Percentiles rank a stretch among this genome's conserved stretches.
Evolutionary conservation across 1,284 basidiomycete genomes (phyloP).

Genomic region (Fistulina hepatica): DNA sequence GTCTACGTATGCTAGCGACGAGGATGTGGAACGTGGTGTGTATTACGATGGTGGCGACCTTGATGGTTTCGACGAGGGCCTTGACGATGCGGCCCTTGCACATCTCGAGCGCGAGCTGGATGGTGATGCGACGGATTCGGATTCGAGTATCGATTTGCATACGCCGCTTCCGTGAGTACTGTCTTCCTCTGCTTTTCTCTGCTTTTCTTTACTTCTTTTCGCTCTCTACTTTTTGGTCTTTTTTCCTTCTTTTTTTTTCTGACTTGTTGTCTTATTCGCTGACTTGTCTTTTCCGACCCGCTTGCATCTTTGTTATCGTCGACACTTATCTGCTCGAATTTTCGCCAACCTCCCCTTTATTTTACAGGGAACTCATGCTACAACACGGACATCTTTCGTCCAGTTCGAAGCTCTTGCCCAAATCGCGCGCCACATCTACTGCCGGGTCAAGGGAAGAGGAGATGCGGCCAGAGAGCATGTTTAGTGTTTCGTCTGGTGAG

Average conservation of each 20-base stretch:
- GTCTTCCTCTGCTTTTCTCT: conserved; percentile 5
- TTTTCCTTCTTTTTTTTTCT: too few relatives aligned
- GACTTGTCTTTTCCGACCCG: too few relatives aligned
- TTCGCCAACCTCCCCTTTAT: too few relatives aligned
- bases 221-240: too few relatives aligned
- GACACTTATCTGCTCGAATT: too few relatives aligned
- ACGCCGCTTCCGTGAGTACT: conserved; percentile 66
- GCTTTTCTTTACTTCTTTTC: conserved; percentile 2
- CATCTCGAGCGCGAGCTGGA: too few relatives aligned
- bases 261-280: too few relatives aligned
- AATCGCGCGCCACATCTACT: conserved; percentile 20
- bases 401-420: conserved; percentile 53
- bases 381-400: conserved; percentile 66
- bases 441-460: conserved; percentile 14
- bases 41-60: conserved; percentile 1
- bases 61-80: conserved; percentile 12
- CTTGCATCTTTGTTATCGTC: too few relatives aligned
- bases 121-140: too few relatives aligned
- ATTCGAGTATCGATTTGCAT: conserved; percentile 63
- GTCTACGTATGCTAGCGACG: too few relatives aligned
- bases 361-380: conserved; percentile 55
- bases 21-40: too few relatives aligned
- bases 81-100: conserved; percentile 9
- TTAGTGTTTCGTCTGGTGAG: conserved; percentile 29
- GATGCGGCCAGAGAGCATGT: conserved; percentile 21